Conservation (phyloP, 306 rosid genomes). For the Medicago arabica region DNA sequence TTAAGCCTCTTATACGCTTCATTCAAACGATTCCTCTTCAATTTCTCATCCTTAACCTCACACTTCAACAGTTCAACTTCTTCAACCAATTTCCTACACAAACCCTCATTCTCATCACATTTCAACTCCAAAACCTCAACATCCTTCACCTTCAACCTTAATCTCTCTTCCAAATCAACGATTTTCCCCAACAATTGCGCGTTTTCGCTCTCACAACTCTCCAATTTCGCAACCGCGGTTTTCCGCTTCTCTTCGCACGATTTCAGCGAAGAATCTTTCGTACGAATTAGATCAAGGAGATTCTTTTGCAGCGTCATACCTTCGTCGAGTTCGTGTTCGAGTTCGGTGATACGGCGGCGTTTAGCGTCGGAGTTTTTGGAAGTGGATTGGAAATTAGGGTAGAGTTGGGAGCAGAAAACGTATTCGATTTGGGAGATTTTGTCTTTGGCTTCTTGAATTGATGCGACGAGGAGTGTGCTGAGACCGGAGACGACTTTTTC, state of each 20-base stretch:
- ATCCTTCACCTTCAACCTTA: slow-evolving; percentile 44
- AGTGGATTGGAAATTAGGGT: slow-evolving; percentile 62
- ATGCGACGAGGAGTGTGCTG: slow-evolving; percentile 82
- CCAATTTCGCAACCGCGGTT: slow-evolving; percentile 40
- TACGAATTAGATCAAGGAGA: slow-evolving; percentile 49
- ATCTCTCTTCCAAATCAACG: slow-evolving; percentile 50
- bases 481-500: slow-evolving; percentile 58
- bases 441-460: slow-evolving; percentile 85
- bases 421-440: slow-evolving; percentile 78
- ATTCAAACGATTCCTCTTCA: slow-evolving; percentile 43
- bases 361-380: slow-evolving; percentile 44
- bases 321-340: slow-evolving; percentile 57
- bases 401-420: slow-evolving; percentile 76
- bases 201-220: slow-evolving; percentile 55
- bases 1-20: slow-evolving; percentile 72
- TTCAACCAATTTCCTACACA: slow-evolving; percentile 41
- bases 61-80: slow-evolving; percentile 45
- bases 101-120: slow-evolving; percentile 51
- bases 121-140: slow-evolving; percentile 51
- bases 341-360: slow-evolving; percentile 50
- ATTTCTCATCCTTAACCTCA: slow-evolving; percentile 61
- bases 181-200: slow-evolving; percentile 43
- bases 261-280: slow-evolving; percentile 50
- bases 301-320: slow-evolving; percentile 54
- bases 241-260: slow-evolving; percentile 54